phyloP scores from a whole-genome alignment of 176 grass and related monocot species.

The Oryza officinalis region DNA sequence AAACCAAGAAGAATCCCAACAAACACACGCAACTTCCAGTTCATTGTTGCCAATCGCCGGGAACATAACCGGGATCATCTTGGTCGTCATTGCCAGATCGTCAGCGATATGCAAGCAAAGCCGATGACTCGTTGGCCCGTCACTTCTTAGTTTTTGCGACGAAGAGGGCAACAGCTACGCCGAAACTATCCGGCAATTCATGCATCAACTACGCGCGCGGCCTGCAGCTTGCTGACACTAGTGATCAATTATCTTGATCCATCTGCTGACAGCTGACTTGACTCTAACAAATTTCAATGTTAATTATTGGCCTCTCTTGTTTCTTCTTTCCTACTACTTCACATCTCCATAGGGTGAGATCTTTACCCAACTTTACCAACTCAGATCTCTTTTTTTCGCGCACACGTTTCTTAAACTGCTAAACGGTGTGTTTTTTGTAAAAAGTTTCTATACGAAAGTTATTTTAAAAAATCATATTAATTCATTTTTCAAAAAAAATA shows the following conservation, averaged over 20 bases:
- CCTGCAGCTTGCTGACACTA: background rate
- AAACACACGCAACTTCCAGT: constrained; percentile 11
- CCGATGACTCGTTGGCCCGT: background rate
- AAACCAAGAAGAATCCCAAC: constrained; percentile 1
- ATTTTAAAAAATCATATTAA: no score
- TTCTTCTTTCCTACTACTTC: background rate
- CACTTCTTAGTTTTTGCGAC: background rate
- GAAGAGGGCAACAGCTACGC: background rate
- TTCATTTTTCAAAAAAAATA: no score
- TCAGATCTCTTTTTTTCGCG: no score
- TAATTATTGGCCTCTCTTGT: background rate
- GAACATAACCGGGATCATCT: background rate
- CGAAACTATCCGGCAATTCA: background rate
- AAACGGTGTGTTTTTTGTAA: no score
- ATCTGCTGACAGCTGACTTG: constrained; percentile 28
- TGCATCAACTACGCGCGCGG: background rate
- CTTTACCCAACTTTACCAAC: no score
- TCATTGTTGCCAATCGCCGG: background rate
- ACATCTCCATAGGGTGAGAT: background rate
- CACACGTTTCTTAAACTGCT: no score
- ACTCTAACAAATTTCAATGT: background rate
- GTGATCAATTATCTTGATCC: background rate
- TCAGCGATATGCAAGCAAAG: background rate
- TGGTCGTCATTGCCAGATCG: background rate
- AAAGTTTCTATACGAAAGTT: no score